Evolutionary conservation across 768 basidiomycete species (phyloP).

Genomic region (Tylopilus intermedius): DNA sequence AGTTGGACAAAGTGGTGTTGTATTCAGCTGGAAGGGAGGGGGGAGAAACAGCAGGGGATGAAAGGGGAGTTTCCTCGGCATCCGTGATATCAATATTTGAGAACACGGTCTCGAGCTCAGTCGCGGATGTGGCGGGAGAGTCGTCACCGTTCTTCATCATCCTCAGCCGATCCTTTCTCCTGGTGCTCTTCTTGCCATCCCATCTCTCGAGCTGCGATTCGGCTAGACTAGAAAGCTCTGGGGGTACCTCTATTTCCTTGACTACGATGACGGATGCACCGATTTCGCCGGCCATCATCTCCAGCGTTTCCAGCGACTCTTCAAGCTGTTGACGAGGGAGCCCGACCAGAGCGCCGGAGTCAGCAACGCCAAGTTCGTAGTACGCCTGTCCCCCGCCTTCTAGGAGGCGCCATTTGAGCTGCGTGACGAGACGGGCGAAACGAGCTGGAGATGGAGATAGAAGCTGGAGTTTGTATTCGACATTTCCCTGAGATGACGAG

Average conservation of each 20-base stretch:
- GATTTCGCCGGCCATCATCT: constrained; percentile 91
- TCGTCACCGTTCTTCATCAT: constrained; percentile 26
- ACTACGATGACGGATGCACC: constrained; percentile 89
- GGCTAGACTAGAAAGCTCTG: constrained; percentile 37
- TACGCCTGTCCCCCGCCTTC: constrained; percentile 82
- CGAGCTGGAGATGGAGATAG: constrained; percentile 71
- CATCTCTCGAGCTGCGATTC: constrained; percentile 31
- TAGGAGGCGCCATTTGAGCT: constrained; percentile 90
- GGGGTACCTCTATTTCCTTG: constrained; percentile 79
- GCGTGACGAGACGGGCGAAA: constrained; percentile 82
- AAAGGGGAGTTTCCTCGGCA: constrained; percentile 28
- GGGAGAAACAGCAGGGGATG: constrained; percentile 7
- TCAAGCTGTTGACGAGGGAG: constrained; percentile 70
- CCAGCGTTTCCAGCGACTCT: constrained; percentile 77
- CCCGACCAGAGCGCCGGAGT: constrained; percentile 84
- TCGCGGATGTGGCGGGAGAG: constrained; percentile 32
- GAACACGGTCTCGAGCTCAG: constrained; percentile 37
- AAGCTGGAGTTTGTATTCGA: constrained; percentile 93
- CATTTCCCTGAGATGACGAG: constrained; percentile 55
- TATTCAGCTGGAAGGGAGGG: constrained; percentile 4
- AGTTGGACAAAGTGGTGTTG: not conserved
- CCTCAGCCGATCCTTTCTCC: constrained; percentile 30
- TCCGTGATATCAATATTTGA: constrained; percentile 37
- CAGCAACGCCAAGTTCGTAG: constrained; percentile 80
- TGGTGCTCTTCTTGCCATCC: constrained; percentile 35